Base-by-base conservation (phyloP, 2,329 filamentous ascomycete species). In the Ophiosphaerella narmari region DNA sequence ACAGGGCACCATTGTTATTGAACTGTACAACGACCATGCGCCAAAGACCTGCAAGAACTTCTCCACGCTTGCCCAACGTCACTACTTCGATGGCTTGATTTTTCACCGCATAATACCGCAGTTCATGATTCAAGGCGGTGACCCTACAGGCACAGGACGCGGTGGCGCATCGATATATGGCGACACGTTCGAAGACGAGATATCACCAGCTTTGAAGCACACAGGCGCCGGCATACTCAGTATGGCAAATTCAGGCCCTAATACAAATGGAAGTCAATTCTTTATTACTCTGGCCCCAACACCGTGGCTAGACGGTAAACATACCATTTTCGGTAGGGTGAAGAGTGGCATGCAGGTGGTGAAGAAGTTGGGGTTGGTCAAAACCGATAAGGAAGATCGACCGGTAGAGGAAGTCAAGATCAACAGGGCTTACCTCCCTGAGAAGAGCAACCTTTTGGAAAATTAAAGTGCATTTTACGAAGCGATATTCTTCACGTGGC, bases 61-160 rank as follows among this genome's bases (percentile, higher is more conserved):
- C 77, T 73, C 82, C 23, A 89, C 88, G 4, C 89, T 97, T 44
- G 85, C 86, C 16, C 78, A 83, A 55, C 83, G 91, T 62, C 90
- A 90, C 62, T 97, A 97, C 83, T 99, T 96, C 83, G 85, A 94
- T 77, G 79, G 77, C 70, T 85, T 89, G 52, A 78, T 92, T 68
- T 93, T 97, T 82, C 94, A 97, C 80, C 91, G 94, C 72, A 87
- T 97, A 64, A 97, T 99, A 68, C 86, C 90, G 44, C 86, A 90
- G 75, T 99, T 99, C 80, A 97, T 99, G 93, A 82, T 96, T 50
- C 93, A 97, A 78, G 90, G 88, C 55, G 92, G 93, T 51, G 94
- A 99, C 74, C 93, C 93, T 1, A 96, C 93, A 0, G 93, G 92
- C 53, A 97, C 91, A 1, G 94, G 94, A 44, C 86, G 91, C 51